phyloP scores from a whole-genome alignment of 1,284 basidiomycete genomes.

The Trichosporon asahii region DNA sequence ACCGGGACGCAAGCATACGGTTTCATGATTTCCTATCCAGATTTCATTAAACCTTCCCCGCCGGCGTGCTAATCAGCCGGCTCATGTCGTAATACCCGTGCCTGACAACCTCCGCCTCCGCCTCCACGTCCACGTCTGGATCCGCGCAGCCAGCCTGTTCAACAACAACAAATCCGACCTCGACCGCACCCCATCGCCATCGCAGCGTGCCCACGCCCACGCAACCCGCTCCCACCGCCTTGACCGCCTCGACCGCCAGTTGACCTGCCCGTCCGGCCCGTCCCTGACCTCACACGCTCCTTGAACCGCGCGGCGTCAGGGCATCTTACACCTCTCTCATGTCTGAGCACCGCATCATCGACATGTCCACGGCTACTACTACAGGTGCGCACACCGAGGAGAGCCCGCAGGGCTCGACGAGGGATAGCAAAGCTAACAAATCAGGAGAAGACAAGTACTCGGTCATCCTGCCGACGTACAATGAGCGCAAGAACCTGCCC shows the following conservation, averaged over 20 bases:
- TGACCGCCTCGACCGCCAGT: neutral
- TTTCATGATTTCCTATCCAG: too few species aligned
- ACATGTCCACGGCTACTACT: slow-evolving; percentile 25
- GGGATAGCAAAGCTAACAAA: neutral
- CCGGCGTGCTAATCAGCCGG: slow-evolving; percentile 1
- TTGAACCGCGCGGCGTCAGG: neutral
- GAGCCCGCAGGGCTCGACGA: too few species aligned
- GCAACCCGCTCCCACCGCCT: too few species aligned
- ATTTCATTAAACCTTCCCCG: neutral
- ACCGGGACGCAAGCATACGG: neutral
- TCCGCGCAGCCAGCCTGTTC: neutral
- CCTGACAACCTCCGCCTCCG: neutral
- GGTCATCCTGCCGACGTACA: slow-evolving; percentile 88
- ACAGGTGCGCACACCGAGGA: slow-evolving; percentile 2
- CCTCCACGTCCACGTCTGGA: slow-evolving; percentile 4
- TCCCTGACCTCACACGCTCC: neutral
- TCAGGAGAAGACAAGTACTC: slow-evolving; percentile 62
- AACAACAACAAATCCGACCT: slow-evolving; percentile 6
- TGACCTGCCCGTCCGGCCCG: neutral
- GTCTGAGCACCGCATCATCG: slow-evolving; percentile 29
- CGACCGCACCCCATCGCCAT: neutral
- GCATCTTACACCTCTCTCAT: slow-evolving; percentile 4
- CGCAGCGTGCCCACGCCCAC: neutral
- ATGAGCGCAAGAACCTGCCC: slow-evolving; percentile 86
- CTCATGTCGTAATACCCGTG: neutral